Percentiles rank a stretch among this genome's conserved stretches.
Conservation (phyloP, 2,329 filamentous ascomycete species). For the Gyromitra esculenta region DNA sequence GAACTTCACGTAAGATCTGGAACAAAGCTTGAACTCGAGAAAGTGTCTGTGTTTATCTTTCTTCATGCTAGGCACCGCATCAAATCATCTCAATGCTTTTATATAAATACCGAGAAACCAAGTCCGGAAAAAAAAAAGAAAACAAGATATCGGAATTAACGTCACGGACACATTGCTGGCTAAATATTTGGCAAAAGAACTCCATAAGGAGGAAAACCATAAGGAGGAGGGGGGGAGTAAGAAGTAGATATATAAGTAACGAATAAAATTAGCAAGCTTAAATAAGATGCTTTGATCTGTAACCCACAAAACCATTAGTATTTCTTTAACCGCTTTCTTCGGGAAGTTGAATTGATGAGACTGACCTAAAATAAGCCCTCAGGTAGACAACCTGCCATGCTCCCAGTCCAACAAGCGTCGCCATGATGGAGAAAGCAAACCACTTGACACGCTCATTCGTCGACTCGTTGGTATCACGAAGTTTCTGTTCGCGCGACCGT, state of each 20-base stretch:
- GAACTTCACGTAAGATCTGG: conserved; percentile 7
- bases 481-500: conserved; percentile 85
- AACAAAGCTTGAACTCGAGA: neutral
- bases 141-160: conserved; percentile 36
- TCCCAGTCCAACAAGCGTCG: conserved; percentile 86
- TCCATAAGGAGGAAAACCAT: conserved; percentile 21
- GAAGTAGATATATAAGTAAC: conserved; percentile 4
- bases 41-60: conserved; percentile 22
- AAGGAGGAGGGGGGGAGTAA: neutral
- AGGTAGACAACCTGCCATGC: conserved; percentile 98
- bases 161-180: conserved; percentile 38
- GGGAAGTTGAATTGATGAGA: conserved; percentile 40
- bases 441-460: conserved; percentile 98
- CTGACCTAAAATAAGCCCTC: conserved; percentile 90
- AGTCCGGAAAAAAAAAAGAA: conserved; percentile 15
- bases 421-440: conserved; percentile 95
- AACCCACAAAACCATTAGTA: conserved; percentile 37
- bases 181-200: conserved; percentile 48
- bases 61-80: conserved; percentile 15
- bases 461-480: conserved; percentile 98
- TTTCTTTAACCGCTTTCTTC: conserved; percentile 33
- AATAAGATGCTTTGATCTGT: conserved; percentile 75
- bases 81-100: conserved; percentile 38
- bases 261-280: conserved; percentile 59
- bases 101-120: conserved; percentile 20